Evolutionary conservation across 2,329 filamentous ascomycete species (phyloP).

Genomic region (Hirsutella rhossiliensis): DNA sequence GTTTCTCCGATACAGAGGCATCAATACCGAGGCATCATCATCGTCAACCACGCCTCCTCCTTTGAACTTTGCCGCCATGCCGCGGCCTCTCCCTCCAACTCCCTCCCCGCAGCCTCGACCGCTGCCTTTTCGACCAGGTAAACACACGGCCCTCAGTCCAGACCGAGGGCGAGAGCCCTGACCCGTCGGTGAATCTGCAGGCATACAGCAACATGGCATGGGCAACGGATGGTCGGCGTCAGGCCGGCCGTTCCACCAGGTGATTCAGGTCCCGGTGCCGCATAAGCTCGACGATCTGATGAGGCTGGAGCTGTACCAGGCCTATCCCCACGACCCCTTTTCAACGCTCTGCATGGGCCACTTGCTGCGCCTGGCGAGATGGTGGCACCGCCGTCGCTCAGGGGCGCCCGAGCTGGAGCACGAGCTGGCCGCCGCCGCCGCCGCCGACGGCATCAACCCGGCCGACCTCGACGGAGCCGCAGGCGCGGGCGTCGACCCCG

Average conservation of each 20-base stretch:
- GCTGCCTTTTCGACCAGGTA: no score
- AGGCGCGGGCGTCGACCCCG: neutral
- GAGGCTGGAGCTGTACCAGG: slow-evolving; percentile 3
- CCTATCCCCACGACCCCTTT: slow-evolving; percentile 1
- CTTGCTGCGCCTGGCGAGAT: slow-evolving; percentile 1
- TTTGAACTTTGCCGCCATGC: no score
- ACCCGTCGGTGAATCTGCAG: neutral
- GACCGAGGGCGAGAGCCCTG: neutral
- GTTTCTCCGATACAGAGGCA: no score
- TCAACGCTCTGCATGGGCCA: slow-evolving; percentile 1
- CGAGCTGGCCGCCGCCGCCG: no score
- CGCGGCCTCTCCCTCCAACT: no score
- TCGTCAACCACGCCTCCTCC: no score
- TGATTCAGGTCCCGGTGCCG: neutral
- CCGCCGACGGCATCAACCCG: neutral
- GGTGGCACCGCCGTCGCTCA: slow-evolving; percentile 1
- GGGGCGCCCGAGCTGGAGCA: neutral
- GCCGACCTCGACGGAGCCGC: neutral
- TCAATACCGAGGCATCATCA: no score
- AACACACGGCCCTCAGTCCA: no score
- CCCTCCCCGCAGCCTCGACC: no score
- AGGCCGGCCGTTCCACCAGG: neutral
- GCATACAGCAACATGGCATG: neutral
- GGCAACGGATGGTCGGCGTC: no score
- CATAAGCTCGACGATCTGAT: neutral